Evolutionary conservation across 768 basidiomycete genomes (phyloP).

Genomic region (Suillus sp.): DNA sequence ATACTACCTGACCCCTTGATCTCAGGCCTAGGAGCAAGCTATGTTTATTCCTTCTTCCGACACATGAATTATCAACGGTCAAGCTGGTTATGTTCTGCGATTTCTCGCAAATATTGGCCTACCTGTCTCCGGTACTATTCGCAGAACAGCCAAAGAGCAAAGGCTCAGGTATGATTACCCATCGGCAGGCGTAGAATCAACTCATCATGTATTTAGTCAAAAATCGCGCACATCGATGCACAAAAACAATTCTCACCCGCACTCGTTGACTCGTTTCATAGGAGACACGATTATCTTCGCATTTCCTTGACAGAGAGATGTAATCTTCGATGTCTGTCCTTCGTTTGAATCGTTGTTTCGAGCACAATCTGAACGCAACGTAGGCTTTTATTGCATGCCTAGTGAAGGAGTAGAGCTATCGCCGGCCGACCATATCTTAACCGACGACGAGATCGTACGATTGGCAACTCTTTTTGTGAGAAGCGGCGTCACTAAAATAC

Average conservation of each 20-base stretch:
- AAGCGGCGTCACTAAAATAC: conserved; percentile 84
- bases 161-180: conserved; percentile 23
- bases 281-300: conserved; percentile 83
- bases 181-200: background rate
- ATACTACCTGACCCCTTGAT: background rate
- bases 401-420: conserved; percentile 76
- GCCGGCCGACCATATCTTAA: conserved; percentile 66
- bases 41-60: background rate
- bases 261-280: conserved; percentile 65
- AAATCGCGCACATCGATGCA: conserved; percentile 56
- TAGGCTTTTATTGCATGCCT: conserved; percentile 94
- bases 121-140: conserved; percentile 1
- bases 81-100: background rate
- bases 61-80: conserved; percentile 1
- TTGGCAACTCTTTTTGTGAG: conserved; percentile 77
- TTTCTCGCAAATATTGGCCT: background rate
- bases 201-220: conserved; percentile 25
- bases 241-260: conserved; percentile 48
- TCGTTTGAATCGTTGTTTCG: conserved; percentile 9
- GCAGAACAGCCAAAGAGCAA: conserved; percentile 15
- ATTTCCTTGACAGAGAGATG: conserved; percentile 87
- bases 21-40: background rate
- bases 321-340: conserved; percentile 74
- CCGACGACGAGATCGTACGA: conserved; percentile 74
- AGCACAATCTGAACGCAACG: background rate